These are phyloP conservation scores for Coemansia erecta DNA, from an alignment of 192 early-diverging fungal species.

Conservation along the genomic window DNA sequence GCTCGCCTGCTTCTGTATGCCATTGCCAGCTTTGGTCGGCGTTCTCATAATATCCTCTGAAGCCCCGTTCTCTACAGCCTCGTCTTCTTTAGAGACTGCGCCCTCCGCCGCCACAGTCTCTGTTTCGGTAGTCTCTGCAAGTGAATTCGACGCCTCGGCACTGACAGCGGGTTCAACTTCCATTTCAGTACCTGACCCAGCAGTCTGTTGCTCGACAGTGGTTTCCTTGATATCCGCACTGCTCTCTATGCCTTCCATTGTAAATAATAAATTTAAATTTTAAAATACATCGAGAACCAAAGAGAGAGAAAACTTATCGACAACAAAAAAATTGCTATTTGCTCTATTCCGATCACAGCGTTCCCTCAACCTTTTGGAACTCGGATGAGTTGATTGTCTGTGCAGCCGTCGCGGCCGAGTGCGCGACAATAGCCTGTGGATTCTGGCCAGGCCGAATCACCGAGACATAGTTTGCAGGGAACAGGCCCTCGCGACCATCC, in stretches of 20 bases:
- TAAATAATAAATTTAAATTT: not conserved
- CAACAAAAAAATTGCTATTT: too few species aligned
- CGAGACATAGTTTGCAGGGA: conserved; percentile 92
- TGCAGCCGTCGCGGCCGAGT: conserved; percentile 23
- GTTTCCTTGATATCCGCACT: too few species aligned
- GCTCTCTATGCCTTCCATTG: not conserved
- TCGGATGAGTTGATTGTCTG: conserved; percentile 31
- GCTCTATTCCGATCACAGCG: conserved; percentile 5
- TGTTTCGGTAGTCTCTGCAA: not conserved
- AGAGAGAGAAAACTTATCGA: not conserved
- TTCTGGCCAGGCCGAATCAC: conserved; percentile 70
- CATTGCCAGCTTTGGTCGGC: conserved; percentile 11
- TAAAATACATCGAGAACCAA: conserved; percentile 1
- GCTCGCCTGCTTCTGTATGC: not conserved
- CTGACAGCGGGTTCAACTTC: too few species aligned
- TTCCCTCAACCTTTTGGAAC: conserved; percentile 23
- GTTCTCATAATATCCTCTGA: not conserved
- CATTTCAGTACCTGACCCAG: too few species aligned
- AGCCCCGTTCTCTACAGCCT: too few species aligned
- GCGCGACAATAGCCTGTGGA: conserved; percentile 47
- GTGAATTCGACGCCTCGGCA: too few species aligned
- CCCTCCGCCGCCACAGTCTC: not conserved
- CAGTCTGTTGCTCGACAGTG: too few species aligned
- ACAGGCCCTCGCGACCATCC: conserved; percentile 79
- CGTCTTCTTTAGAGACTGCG: not conserved